Base-by-base conservation (phyloP, 2,329 filamentous ascomycete species). In the Colletotrichum cereale region DNA sequence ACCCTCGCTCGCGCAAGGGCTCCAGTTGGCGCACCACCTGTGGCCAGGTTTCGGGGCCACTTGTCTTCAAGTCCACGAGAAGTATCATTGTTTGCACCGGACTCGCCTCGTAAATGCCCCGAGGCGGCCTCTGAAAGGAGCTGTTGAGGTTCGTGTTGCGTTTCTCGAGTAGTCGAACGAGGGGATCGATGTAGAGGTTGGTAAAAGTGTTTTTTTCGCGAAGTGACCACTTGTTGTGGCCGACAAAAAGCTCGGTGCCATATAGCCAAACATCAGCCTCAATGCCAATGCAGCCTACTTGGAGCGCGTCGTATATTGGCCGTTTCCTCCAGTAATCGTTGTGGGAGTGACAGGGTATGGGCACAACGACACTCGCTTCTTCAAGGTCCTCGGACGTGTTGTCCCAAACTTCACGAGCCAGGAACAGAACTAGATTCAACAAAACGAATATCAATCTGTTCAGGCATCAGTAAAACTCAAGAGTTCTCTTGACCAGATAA, bases 261-360 rank as follows among this genome's bases (percentile, higher is more conserved):
- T 86, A 86, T 1, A 89, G 82, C 89, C 90, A 94, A 29, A 94
- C 87, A 76, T 94, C 92, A 2, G 90, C 91, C 80, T 94, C 92
- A 4, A 92, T 84, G 12, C 90, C 87, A 7, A 88, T 87, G 74
- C 89, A 92, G 8, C 90, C 89, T 6, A 86, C 85, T 10, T 82
- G 79, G 1, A 91, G 78, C 29, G 91, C 92, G 14, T 89, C 88
- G 75, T 88, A 90, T 4, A 94, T 83, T 0, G 91, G 91, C 0
- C 87, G 83, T 24, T 83, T 83, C 60, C 90, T 87, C 89, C 89
- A 91, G 79, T 93, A 93, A 78, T 93, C 91, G 75, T 93, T 93
- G 77, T 93, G 91, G 1, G 88, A 91, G 78, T 92, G 90, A 73
- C 89, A 91, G 2, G 83, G 82, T 38, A 90, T 85, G 1, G 90